Evolutionary conservation across 1,139 yeast genomes (phyloP).

Genomic region (Suhomyces maxii): DNA sequence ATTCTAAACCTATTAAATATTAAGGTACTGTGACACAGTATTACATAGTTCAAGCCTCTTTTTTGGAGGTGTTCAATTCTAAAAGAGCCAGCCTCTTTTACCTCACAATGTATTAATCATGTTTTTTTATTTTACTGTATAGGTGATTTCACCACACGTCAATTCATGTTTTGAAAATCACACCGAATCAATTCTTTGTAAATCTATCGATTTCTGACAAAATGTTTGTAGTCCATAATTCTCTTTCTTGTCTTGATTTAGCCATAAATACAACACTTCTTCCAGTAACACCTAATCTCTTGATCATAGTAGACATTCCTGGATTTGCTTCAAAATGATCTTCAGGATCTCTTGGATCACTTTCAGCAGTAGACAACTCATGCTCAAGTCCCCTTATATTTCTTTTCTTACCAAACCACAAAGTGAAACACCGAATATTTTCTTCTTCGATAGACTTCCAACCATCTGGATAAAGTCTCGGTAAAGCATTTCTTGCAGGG

Average conservation of each 20-base stretch:
- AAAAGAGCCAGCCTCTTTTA: too few relatives aligned
- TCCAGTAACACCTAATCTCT: conserved; percentile 68
- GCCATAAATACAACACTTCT: conserved; percentile 74
- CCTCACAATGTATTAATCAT: too few relatives aligned
- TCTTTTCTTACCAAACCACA: conserved; percentile 78
- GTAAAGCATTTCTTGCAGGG: conserved; percentile 61
- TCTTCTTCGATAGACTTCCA: conserved; percentile 84
- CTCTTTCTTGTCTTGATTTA: conserved; percentile 78
- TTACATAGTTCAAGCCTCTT: too few relatives aligned
- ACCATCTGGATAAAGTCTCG: conserved; percentile 77
- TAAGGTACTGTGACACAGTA: too few relatives aligned
- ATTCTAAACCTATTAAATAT: too few relatives aligned
- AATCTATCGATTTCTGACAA: conserved; percentile 65
- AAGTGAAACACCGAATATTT: conserved; percentile 66
- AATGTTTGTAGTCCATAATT: conserved; percentile 73
- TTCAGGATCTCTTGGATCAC: background rate
- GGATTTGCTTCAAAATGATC: conserved; percentile 32
- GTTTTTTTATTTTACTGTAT: too few relatives aligned
- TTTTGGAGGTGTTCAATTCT: too few relatives aligned
- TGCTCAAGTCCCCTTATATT: conserved; percentile 29
- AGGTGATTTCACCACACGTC: too few relatives aligned
- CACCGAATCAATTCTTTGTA: conserved; percentile 9
- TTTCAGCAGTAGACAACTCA: background rate
- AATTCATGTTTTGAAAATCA: background rate
- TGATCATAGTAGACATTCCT: conserved; percentile 41